Base-by-base conservation (phyloP, 1,139 yeast species). In the Zygosaccharomyces sapae region DNA sequence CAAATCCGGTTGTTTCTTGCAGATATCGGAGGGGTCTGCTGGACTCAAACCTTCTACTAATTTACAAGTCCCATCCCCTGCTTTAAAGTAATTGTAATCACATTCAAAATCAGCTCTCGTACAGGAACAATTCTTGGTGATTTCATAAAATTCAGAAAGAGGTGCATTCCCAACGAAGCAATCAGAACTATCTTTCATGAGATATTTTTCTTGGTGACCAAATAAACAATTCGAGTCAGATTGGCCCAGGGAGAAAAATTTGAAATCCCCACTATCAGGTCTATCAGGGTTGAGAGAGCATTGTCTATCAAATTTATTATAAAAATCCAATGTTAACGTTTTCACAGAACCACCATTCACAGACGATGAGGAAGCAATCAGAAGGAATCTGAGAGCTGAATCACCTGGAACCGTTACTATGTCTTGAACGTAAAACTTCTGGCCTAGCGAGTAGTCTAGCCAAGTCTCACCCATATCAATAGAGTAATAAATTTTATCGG, bases 361-460 rank as follows among this genome's bases (percentile, higher is more conserved):
- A n/a, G 65, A 59, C 3, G 49, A 44, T 1, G 66, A 45, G 45
- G 67, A 65, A 1, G 75, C 72, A 46, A 83, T 66, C 29, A 86
- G 57, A 46, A 82, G 59, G 59, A 94, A 90, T 60, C 82, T 83
- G 52, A 89, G 73, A 1, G 96, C 80, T 1, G 89, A 85, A 62
- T 92, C 98, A 3, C 89, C 78, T 5, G 97, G 97, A 31, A 89
- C 90, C 0, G 97, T 92, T 1, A 90, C 86, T 52, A 92, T 72
- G 60, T 94, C 97, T 39, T 73, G 67, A 4, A 90, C 76, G 8
- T 68, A 58, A 5, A 86, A 75, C 10, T 75, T 70, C 2, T 75
- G 76, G 0, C 81, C 81, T 4, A 92, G 90, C 56, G 77, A 63
- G 25, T 73, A 83, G 6, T 79, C 82, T 2, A 64, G 57, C 97